Evolutionary conservation across 1,284 basidiomycete genomes (phyloP).

Genomic region (Phylloporus sp.): DNA sequence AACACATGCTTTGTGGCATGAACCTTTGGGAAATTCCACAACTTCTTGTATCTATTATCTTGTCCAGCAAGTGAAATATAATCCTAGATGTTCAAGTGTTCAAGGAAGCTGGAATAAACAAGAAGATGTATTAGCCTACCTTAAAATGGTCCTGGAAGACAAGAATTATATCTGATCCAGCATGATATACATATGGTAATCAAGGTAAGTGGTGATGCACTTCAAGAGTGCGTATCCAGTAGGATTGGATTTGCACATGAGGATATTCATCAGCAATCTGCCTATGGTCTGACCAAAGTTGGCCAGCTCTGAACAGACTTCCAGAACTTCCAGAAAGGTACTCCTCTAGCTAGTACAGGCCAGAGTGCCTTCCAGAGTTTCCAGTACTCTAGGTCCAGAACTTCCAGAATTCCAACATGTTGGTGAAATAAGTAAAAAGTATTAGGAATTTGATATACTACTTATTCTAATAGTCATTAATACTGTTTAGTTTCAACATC

Average conservation of each 20-base stretch:
- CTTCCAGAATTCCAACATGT: too few relatives aligned
- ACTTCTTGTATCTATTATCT: neutral
- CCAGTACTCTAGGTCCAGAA: too few relatives aligned
- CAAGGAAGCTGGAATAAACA: too few relatives aligned
- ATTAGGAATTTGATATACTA: too few relatives aligned
- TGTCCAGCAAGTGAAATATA: neutral
- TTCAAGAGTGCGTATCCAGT: neutral
- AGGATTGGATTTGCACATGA: neutral
- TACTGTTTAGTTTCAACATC: too few relatives aligned
- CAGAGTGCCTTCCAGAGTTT: too few relatives aligned
- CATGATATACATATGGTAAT: neutral
- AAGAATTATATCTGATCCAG: neutral
- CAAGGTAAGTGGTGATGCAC: neutral
- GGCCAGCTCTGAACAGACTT: too few relatives aligned
- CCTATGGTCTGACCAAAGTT: too few relatives aligned
- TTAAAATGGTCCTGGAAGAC: neutral
- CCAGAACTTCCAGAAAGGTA: too few relatives aligned
- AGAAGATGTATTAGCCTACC: neutral
- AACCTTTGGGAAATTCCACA: conserved; percentile 48
- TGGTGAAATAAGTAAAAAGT: too few relatives aligned
- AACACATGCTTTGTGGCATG: conserved; percentile 43
- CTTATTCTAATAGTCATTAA: too few relatives aligned
- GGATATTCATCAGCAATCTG: neutral
- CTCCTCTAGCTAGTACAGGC: too few relatives aligned
- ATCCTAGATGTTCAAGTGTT: neutral